A percentile compares a stretch with the other conserved stretches of the same genome.
Evolutionary conservation across 345 rosid genomes (phyloP).

Genomic region (Populus alba): DNA sequence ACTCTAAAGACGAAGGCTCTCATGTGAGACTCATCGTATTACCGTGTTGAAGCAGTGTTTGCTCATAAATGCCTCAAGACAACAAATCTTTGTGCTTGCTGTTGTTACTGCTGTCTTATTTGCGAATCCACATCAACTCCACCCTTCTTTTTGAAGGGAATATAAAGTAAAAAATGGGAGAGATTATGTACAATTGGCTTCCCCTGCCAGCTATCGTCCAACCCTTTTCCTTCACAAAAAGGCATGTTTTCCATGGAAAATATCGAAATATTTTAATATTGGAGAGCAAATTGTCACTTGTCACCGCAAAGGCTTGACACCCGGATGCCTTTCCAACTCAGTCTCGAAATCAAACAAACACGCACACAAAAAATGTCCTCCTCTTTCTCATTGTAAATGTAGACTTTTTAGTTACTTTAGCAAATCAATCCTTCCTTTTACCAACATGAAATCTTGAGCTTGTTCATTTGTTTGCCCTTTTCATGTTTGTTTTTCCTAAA

Average conservation of each 20-base stretch:
- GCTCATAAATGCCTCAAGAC: not conserved
- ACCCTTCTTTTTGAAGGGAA: not conserved
- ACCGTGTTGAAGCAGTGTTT: not conserved
- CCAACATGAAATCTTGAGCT: constrained; percentile 21
- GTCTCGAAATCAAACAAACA: not conserved
- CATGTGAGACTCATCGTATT: not conserved
- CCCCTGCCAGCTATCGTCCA: not conserved
- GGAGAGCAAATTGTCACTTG: not conserved
- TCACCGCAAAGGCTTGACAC: not conserved
- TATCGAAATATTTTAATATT: not conserved
- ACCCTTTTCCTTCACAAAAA: not conserved
- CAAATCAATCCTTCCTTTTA: constrained; percentile 13
- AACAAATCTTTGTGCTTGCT: not conserved
- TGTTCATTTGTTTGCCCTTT: constrained; percentile 8
- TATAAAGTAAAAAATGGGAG: not conserved
- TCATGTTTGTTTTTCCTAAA: not conserved
- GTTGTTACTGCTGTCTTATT: not conserved
- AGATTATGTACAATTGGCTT: not conserved
- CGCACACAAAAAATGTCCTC: not conserved
- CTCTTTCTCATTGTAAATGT: constrained; percentile 4
- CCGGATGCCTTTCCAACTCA: constrained; percentile 10
- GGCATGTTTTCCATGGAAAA: constrained; percentile 5
- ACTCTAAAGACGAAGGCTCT: no score
- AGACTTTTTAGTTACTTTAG: constrained; percentile 16
- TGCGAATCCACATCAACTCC: not conserved